These are phyloP conservation scores for Suillus discolor DNA, from an alignment of 768 basidiomycete species.

Conservation along the genomic window DNA sequence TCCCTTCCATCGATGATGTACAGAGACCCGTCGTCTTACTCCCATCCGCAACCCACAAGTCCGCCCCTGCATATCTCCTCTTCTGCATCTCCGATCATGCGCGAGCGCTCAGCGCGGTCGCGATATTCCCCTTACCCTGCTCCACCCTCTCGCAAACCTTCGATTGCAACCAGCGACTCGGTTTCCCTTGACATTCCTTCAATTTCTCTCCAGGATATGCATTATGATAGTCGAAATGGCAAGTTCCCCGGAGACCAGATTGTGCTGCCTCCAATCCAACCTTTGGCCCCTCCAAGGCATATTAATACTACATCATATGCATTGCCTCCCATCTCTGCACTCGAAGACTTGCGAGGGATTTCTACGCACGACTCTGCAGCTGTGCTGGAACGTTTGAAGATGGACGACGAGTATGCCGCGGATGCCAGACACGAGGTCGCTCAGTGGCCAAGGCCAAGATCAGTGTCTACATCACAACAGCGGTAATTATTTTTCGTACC, in stretches of 20 bases:
- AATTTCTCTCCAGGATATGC: conserved; percentile 34
- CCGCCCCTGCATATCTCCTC: conserved; percentile 35
- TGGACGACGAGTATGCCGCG: conserved; percentile 45
- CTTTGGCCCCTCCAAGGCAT: conserved; percentile 31
- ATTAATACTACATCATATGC: conserved; percentile 47
- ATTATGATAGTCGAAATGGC: conserved; percentile 27
- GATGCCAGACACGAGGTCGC: conserved; percentile 24
- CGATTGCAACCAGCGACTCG: conserved; percentile 26
- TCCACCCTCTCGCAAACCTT: conserved; percentile 28
- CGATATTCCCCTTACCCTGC: conserved; percentile 52
- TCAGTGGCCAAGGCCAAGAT: conserved; percentile 45
- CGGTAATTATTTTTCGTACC: conserved; percentile 23
- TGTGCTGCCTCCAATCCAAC: conserved; percentile 44
- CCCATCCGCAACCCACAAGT: conserved; percentile 33
- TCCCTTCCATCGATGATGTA: conserved; percentile 27
- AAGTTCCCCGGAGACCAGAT: conserved; percentile 38
- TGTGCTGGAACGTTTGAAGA: conserved; percentile 63
- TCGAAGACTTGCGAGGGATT: conserved; percentile 63
- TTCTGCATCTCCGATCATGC: conserved; percentile 27
- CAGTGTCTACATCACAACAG: conserved; percentile 42
- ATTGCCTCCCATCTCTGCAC: conserved; percentile 67
- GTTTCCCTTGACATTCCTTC: conserved; percentile 39
- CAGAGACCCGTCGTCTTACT: conserved; percentile 21
- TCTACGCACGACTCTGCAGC: conserved; percentile 59
- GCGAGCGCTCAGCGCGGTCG: conserved; percentile 26